A percentile compares a stretch with the other conserved stretches of the same genome.
phyloP scores from a whole-genome alignment of 2,329 filamentous ascomycete genomes.

The Grosmannia serpens region DNA sequence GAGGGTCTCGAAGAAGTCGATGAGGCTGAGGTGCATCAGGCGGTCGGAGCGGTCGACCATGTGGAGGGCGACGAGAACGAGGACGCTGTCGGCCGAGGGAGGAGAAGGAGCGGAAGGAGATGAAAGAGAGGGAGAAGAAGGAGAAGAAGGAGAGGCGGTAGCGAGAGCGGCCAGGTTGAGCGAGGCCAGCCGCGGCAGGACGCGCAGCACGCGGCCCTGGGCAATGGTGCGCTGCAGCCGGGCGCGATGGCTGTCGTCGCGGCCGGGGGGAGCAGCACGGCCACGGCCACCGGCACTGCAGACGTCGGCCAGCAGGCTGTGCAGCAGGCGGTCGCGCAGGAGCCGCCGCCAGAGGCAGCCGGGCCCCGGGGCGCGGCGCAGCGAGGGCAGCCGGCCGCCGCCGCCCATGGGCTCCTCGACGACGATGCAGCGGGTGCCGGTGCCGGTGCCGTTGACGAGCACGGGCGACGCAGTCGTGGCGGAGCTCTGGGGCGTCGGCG shows the following conservation, averaged over 20 bases:
- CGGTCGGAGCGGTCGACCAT: slow-evolving; percentile 39
- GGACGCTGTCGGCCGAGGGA: slow-evolving; percentile 19
- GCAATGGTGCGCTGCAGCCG: slow-evolving; percentile 31
- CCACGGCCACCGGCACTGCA: slow-evolving; percentile 13
- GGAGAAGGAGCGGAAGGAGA: too few species aligned
- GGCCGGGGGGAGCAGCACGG: too few species aligned
- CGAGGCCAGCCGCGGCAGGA: slow-evolving; percentile 37
- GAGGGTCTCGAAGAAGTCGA: slow-evolving; percentile 43
- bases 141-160: slow-evolving; percentile 26
- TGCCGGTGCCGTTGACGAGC: slow-evolving; percentile 1
- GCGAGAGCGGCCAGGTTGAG: slow-evolving; percentile 31
- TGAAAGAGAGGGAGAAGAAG: slow-evolving; percentile 31
- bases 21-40: slow-evolving; percentile 37
- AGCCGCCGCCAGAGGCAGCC: slow-evolving; percentile 43
- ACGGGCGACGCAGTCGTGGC: slow-evolving; percentile 4
- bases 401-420: neutral
- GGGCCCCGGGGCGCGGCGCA: slow-evolving; percentile 32
- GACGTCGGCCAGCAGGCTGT: slow-evolving; percentile 26
- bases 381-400: slow-evolving; percentile 18
- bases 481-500: slow-evolving; percentile 12
- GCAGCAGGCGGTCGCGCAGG: slow-evolving; percentile 30
- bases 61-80: slow-evolving; percentile 38
- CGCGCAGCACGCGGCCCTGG: slow-evolving; percentile 39
- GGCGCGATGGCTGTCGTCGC: neutral
- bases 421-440: neutral